Percentiles rank a stretch among this genome's conserved stretches.
Conservation (phyloP, 495 filamentous ascomycete species). For the Chaetomium tenue region DNA sequence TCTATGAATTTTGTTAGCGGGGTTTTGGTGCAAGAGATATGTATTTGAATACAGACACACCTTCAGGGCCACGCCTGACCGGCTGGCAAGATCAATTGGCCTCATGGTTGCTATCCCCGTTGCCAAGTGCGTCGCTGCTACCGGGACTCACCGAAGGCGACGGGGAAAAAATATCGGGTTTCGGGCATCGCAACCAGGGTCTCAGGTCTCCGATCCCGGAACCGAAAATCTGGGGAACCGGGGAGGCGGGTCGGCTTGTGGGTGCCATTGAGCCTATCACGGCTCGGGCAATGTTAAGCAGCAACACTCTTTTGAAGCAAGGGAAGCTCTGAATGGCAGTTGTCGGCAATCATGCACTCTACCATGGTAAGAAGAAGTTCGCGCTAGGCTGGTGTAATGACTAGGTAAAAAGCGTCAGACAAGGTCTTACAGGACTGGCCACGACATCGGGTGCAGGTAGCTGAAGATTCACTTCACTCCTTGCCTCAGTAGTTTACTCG, state of each 20-base stretch:
- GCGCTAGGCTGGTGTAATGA: too few species aligned
- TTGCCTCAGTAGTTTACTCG: too few species aligned
- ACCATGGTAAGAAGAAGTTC: too few species aligned
- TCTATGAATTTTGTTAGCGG: constrained; percentile 18
- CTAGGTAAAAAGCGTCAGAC: too few species aligned
- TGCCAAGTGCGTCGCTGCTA: constrained; percentile 18
- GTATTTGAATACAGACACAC: constrained; percentile 22
- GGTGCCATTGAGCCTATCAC: constrained; percentile 8
- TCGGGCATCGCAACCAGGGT: constrained; percentile 14
- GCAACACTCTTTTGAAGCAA: background rate
- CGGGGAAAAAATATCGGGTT: constrained; percentile 25
- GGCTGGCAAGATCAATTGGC: constrained; percentile 43
- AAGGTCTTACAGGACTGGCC: too few species aligned
- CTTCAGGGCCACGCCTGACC: constrained; percentile 38
- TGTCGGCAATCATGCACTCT: too few species aligned
- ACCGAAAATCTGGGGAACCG: constrained; percentile 11
- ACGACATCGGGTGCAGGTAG: too few species aligned
- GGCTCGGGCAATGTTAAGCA: background rate
- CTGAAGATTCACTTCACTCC: too few species aligned
- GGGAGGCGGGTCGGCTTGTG: background rate
- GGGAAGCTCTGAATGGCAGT: too few species aligned
- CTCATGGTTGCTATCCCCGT: constrained; percentile 33
- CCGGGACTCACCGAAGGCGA: constrained; percentile 10
- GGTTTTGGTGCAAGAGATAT: background rate
- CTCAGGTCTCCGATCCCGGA: constrained; percentile 21